Evolutionary conservation across 2,329 filamentous ascomycete genomes (phyloP), one percentile per base, ranked within the genome.

Genomic region (Coniella vitis): DNA sequence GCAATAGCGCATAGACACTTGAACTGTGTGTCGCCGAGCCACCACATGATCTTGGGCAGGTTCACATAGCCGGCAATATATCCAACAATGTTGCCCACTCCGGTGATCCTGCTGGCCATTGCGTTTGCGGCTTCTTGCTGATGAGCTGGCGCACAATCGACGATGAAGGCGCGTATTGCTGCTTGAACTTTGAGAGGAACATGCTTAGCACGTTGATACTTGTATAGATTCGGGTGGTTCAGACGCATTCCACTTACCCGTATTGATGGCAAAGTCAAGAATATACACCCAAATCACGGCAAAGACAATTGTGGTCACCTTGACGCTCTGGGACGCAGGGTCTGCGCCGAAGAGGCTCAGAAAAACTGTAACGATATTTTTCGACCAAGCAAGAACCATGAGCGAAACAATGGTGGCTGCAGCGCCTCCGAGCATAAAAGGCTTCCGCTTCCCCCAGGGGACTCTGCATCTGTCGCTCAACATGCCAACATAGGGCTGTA

Each of bases 81-180:
- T 34, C 90, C 90, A 29, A 91, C 66, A 47, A 97, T 95, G 63
- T 95, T 96, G 29, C 91, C 93, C 39, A 95, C 70, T 20, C 91
- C 91, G 10, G 84, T 86, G 49, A 91, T 79, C 45, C 91, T 82
- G 60, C 88, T 90, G 17, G 91, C 89, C 90, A 94, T 96, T 36
- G 91, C 85, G 68, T 97, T 97, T 47, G 90, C 91, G 34, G 84
- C 76, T 66, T 95, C 90, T 69, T 97, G 91, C 64, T 97, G 91
- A 61, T 96, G 90, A 1, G 87, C 81, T 0, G 93, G 93, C 0
- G 88, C 87, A 60, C 90, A 91, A 62, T 97, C 91, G 20, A 96
- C 87, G 47, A 97, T 95, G 63, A 94, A 95, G 20, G 90, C 89
- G 56, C 90, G 80, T 60, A 96, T 87, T 4, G 83, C 87, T 42